These are phyloP conservation scores for Xerocomus amazonicus DNA, from an alignment of 1,284 basidiomycete genomes.

Conservation along the genomic window DNA sequence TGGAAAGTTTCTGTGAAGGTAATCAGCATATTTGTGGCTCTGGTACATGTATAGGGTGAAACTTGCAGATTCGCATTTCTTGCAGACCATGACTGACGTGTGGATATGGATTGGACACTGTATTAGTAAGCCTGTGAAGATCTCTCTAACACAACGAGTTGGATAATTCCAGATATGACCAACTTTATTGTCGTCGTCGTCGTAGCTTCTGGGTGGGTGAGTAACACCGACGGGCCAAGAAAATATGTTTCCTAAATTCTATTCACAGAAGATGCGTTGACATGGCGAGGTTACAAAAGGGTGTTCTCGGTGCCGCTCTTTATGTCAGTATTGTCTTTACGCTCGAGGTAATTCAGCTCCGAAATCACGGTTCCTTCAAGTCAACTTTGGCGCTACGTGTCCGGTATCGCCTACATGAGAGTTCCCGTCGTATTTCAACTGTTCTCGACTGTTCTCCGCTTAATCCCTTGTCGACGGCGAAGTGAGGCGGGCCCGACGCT, in stretches of 20 bases:
- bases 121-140: constrained; percentile 8
- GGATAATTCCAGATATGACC: constrained; percentile 21
- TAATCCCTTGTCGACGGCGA: constrained; percentile 30
- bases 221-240: constrained; percentile 13
- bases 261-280: constrained; percentile 47
- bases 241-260: constrained; percentile 27
- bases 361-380: constrained; percentile 16
- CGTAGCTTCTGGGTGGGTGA: constrained; percentile 21
- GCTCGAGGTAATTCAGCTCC: constrained; percentile 35
- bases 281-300: constrained; percentile 51
- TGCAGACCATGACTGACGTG: constrained; percentile 60
- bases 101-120: constrained; percentile 11
- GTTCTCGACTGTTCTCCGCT: constrained; percentile 32
- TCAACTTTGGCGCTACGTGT: constrained; percentile 26
- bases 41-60: constrained; percentile 5
- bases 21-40: constrained; percentile 7
- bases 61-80: constrained; percentile 66
- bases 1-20: constrained; percentile 66
- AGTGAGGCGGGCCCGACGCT: constrained; percentile 33
- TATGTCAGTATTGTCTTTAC: constrained; percentile 43
- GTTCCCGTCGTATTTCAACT: constrained; percentile 27
- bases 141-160: neutral
- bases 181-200: constrained; percentile 25
- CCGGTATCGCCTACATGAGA: constrained; percentile 24
- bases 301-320: constrained; percentile 36